Evolutionary conservation across 140 eudicot genomes (phyloP), one percentile per base, ranked within the genome.

Genomic region (Anethum foeniculum): DNA sequence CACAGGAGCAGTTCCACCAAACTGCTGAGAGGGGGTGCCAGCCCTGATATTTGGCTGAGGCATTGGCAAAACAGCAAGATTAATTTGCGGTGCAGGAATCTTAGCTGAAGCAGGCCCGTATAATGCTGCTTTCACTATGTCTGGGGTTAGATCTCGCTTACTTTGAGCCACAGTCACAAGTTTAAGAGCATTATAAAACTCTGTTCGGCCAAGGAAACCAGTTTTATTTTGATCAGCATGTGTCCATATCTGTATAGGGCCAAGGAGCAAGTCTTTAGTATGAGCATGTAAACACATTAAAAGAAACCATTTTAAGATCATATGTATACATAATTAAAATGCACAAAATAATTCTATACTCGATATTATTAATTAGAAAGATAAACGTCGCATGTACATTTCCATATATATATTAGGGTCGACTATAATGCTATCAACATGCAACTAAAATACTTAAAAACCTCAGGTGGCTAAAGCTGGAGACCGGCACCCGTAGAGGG

Each of bases 91-190:
- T 74, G 99, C 89, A 82, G 97, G 97, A 75, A 95, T 95, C 87
- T 89, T 87, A 75, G 97, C 87, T 79, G 99, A 92, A 84, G 99
- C 97, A 43, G 97, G 96, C 30, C 96, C 91, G 60, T 86, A 89
- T 80, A 95, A 72, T 77, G 97, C 99, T 16, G 93, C 92, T 83
- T 88, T 92, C 81, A 95, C 99, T 5, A 92, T 78, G 19, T 92
- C 97, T 47, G 97, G 91, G 69, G 97, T 95, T 73, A 95, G 89
- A 5, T 92, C 99, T 78, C 91, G 85, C 81, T 94, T 92, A 76
- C 93, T 92, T 84, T 94, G 97, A 71, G 99, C 99, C 83, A 94
- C 97, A 18, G 99, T 94, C 51, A 94, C 97, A 87, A 94, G 99
- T 84, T 94, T 94, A 39, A 94, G 99, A 81, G 90, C 89, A 71